phyloP scores from a whole-genome alignment of 306 rosid species.

The Rosa multiflora region DNA sequence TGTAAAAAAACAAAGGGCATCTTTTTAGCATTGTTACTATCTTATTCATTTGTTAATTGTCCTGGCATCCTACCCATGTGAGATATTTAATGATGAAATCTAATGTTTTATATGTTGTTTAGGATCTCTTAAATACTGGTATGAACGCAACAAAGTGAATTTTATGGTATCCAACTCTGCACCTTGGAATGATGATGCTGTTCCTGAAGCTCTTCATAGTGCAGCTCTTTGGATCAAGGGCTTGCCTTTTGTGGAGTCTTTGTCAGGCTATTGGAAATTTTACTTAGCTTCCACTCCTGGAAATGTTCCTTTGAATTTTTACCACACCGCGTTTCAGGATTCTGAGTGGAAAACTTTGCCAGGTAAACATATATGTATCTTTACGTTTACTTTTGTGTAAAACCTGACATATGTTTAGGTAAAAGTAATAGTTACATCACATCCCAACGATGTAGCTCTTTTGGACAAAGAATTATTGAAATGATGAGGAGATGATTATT shows the following conservation, averaged over 20 bases:
- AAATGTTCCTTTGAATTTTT: conserved; percentile 60
- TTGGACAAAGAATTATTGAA: no score
- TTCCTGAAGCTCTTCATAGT: conserved; percentile 68
- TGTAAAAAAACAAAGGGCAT: no score
- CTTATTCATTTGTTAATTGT: neutral
- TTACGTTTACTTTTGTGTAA: neutral
- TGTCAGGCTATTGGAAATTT: conserved; percentile 93
- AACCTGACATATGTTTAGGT: neutral
- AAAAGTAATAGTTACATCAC: neutral
- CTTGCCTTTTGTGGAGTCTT: conserved; percentile 76
- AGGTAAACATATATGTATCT: conserved; percentile 43
- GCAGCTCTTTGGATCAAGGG: conserved; percentile 81
- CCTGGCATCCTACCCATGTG: conserved; percentile 4
- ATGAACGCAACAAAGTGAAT: conserved; percentile 73
- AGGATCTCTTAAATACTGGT: conserved; percentile 93
- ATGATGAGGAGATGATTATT: no score
- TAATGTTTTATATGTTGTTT: conserved; percentile 14
- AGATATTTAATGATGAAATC: neutral
- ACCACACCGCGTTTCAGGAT: conserved; percentile 57
- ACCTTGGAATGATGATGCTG: conserved; percentile 85
- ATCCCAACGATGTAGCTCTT: neutral
- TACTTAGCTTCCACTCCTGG: conserved; percentile 68
- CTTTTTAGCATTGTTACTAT: neutral
- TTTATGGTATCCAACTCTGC: conserved; percentile 65
- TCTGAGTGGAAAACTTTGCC: conserved; percentile 73